These are phyloP conservation scores for Melampsora americana DNA, from an alignment of 1,284 basidiomycete genomes.

Conservation along the genomic window DNA sequence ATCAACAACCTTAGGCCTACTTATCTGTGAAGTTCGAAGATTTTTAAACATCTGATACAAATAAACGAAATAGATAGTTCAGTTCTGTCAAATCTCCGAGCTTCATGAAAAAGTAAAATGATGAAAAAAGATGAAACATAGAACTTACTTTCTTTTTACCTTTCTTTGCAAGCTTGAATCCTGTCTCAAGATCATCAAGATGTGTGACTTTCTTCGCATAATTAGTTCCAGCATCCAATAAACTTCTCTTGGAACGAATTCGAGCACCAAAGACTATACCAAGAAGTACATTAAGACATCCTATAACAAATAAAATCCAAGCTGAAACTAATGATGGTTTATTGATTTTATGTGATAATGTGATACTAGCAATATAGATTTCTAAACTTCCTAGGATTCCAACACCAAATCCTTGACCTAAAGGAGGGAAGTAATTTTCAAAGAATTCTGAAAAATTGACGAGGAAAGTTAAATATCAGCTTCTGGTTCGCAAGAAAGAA, in stretches of 20 bases:
- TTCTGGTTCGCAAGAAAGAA: slow-evolving; percentile 3
- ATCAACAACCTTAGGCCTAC: slow-evolving; percentile 13
- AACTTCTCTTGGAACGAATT: slow-evolving; percentile 39
- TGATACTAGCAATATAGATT: slow-evolving; percentile 27
- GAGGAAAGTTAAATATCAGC: background rate
- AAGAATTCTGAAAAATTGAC: slow-evolving; percentile 28
- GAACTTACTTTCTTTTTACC: slow-evolving; percentile 29
- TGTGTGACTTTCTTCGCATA: slow-evolving; percentile 39
- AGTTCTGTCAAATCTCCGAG: background rate
- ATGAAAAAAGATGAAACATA: background rate
- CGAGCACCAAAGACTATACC: slow-evolving; percentile 38
- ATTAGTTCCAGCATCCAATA: slow-evolving; percentile 39
- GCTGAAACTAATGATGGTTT: background rate
- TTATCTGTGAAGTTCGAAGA: slow-evolving; percentile 25
- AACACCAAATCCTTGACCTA: slow-evolving; percentile 42
- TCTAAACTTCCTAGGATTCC: slow-evolving; percentile 29
- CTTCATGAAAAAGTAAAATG: background rate
- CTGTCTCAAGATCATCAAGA: slow-evolving; percentile 39
- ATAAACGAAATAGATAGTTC: background rate
- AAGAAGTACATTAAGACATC: slow-evolving; percentile 29
- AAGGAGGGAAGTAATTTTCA: slow-evolving; percentile 30
- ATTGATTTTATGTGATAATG: slow-evolving; percentile 24
- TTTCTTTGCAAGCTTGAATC: slow-evolving; percentile 31
- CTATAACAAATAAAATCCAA: slow-evolving; percentile 38
- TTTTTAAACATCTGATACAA: slow-evolving; percentile 29